These are phyloP conservation scores for Cutaneotrichosporon dermatis DNA, from an alignment of 1,284 basidiomycete genomes.

Conservation along the genomic window DNA sequence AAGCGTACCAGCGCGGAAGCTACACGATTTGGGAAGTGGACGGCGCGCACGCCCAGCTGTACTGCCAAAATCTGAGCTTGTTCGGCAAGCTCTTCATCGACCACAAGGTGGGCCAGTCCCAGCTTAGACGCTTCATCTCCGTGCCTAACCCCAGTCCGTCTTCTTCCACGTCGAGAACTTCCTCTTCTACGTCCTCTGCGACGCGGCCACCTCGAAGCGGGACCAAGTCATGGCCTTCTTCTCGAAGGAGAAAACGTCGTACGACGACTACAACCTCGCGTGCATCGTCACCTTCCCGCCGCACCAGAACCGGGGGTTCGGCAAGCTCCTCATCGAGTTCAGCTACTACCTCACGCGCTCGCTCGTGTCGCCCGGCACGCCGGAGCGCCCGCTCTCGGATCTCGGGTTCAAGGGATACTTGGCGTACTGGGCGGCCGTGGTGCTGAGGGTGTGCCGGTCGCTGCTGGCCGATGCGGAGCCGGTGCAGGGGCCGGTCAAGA, in stretches of 20 bases:
- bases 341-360: constrained; percentile 86
- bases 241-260: constrained; percentile 95
- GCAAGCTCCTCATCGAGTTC: constrained; percentile 96
- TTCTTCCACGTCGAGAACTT: constrained; percentile 77
- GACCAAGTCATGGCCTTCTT: constrained; percentile 91
- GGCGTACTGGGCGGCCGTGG: constrained; percentile 81
- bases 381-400: constrained; percentile 90
- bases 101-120: constrained; percentile 59
- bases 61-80: constrained; percentile 89
- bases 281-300: constrained; percentile 95
- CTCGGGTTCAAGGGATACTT: constrained; percentile 87
- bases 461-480: constrained; percentile 32
- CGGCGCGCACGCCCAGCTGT: constrained; percentile 78
- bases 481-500: background rate
- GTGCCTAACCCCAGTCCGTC: constrained; percentile 56
- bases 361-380: constrained; percentile 68
- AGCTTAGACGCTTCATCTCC: background rate
- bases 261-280: constrained; percentile 95
- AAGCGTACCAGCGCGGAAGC: constrained; percentile 85
- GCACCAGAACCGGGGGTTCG: constrained; percentile 83
- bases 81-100: constrained; percentile 99
- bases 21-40: constrained; percentile 96
- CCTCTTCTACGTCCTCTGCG: constrained; percentile 88
- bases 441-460: constrained; percentile 74
- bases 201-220: constrained; percentile 64